Conservation (phyloP, 495 filamentous ascomycete species). For the Aspergillus sclerotiicarbonarius region DNA sequence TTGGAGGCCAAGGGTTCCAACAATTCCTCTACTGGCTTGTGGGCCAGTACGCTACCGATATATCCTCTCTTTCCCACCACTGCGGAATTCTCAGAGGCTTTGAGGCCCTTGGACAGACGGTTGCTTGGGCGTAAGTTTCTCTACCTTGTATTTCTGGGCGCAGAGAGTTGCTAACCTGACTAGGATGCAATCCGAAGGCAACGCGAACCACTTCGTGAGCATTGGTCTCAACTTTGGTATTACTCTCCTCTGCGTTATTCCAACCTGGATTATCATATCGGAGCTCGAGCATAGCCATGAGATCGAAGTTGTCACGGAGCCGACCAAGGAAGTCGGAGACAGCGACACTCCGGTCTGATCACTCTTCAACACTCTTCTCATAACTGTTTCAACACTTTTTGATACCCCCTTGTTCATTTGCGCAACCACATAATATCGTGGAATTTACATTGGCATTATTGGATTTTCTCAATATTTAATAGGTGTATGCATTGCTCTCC, state of each 20-base stretch:
- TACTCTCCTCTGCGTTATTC: constrained; percentile 28
- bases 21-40: constrained; percentile 37
- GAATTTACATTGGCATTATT: no score
- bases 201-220: constrained; percentile 35
- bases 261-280: constrained; percentile 35
- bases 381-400: no score
- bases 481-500: no score
- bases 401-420: no score
- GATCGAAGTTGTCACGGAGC: constrained; percentile 27
- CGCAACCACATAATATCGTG: no score
- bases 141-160: not conserved
- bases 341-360: no score
- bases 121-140: constrained; percentile 31
- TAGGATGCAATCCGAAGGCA: constrained; percentile 32
- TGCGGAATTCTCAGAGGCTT: constrained; percentile 33
- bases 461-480: no score
- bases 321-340: not conserved
- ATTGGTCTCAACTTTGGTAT: constrained; percentile 37
- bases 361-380: no score
- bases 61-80: constrained; percentile 34
- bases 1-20: constrained; percentile 33
- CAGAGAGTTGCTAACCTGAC: constrained; percentile 9
- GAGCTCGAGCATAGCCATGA: constrained; percentile 35
- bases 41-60: constrained; percentile 34
- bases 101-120: constrained; percentile 33